Conservation (phyloP, 129 eudicot species). For the Flaveria robusta region DNA sequence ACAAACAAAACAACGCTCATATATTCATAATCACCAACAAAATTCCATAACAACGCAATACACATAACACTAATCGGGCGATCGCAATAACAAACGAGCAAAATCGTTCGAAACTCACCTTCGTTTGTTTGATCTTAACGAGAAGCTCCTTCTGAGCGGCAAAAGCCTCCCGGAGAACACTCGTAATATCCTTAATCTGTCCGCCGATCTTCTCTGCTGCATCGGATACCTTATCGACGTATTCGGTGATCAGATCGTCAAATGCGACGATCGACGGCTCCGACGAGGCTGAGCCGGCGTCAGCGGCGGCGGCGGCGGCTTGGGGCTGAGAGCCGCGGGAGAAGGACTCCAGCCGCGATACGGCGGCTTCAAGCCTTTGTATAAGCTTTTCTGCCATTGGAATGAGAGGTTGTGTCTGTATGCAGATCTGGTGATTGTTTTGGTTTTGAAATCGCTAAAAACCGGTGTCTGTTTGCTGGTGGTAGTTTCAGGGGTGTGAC, state of each 20-base stretch:
- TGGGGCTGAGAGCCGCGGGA: constrained; percentile 46
- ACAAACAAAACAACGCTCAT: not conserved
- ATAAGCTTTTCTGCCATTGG: constrained; percentile 74
- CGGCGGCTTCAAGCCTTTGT: constrained; percentile 77
- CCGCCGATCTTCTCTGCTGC: constrained; percentile 85
- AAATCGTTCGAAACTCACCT: constrained; percentile 42
- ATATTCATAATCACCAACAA: constrained; percentile 1
- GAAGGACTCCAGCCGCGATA: constrained; percentile 72
- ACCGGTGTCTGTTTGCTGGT: constrained; percentile 31
- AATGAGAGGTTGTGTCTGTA: not conserved
- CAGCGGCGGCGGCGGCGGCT: constrained; percentile 21
- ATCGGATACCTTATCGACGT: constrained; percentile 47
- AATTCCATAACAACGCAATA: not conserved
- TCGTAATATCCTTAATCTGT: constrained; percentile 71
- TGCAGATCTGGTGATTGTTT: constrained; percentile 45
- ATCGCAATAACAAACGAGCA: constrained; percentile 11
- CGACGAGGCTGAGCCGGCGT: constrained; percentile 50
- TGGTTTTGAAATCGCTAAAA: constrained; percentile 39
- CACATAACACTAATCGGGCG: not conserved
- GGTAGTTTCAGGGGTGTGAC: constrained; percentile 29
- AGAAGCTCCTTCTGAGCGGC: constrained; percentile 74
- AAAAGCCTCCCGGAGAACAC: constrained; percentile 59
- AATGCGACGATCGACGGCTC: constrained; percentile 85
- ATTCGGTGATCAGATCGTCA: constrained; percentile 62
- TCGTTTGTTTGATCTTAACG: constrained; percentile 66